Evolutionary conservation across 805 yeast species (phyloP).

Genomic region (Cyberlindnera japonica): DNA sequence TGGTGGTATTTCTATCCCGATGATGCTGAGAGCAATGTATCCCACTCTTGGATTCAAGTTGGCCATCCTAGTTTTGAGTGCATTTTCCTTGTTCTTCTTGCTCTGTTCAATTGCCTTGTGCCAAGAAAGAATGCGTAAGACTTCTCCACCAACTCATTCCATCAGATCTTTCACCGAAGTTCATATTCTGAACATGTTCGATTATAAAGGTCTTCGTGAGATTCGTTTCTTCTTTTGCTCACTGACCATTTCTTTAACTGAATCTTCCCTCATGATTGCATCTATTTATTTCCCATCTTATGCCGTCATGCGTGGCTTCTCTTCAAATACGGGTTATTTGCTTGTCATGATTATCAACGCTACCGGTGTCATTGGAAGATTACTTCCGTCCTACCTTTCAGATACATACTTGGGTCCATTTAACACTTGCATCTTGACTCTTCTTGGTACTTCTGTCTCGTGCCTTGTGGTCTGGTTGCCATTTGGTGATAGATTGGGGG

Average conservation of each 20-base stretch:
- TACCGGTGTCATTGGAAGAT: constrained; percentile 43
- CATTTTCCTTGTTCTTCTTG: constrained; percentile 23
- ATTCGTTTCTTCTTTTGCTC: constrained; percentile 39
- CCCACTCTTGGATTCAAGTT: constrained; percentile 46
- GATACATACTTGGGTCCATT: constrained; percentile 47
- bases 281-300: constrained; percentile 51
- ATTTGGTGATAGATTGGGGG: constrained; percentile 33
- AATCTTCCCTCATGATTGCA: constrained; percentile 31
- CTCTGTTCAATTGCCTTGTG: too few relatives aligned
- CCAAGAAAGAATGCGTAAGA: constrained; percentile 31
- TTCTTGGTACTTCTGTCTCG: constrained; percentile 29
- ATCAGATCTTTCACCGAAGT: constrained; percentile 8
- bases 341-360: constrained; percentile 44
- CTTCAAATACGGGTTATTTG: constrained; percentile 41
- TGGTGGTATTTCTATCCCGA: constrained; percentile 52
- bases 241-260: constrained; percentile 39
- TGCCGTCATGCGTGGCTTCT: constrained; percentile 44
- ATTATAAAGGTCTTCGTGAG: constrained; percentile 39
- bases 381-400: constrained; percentile 39
- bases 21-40: constrained; percentile 40
- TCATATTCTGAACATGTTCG: constrained; percentile 23
- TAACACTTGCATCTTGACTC: constrained; percentile 42
- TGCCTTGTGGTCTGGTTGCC: constrained; percentile 39
- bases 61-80: constrained; percentile 40
- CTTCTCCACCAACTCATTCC: neutral